Base-by-base conservation (phyloP, 2,329 filamentous ascomycete genomes). In the Apiospora aurea region DNA sequence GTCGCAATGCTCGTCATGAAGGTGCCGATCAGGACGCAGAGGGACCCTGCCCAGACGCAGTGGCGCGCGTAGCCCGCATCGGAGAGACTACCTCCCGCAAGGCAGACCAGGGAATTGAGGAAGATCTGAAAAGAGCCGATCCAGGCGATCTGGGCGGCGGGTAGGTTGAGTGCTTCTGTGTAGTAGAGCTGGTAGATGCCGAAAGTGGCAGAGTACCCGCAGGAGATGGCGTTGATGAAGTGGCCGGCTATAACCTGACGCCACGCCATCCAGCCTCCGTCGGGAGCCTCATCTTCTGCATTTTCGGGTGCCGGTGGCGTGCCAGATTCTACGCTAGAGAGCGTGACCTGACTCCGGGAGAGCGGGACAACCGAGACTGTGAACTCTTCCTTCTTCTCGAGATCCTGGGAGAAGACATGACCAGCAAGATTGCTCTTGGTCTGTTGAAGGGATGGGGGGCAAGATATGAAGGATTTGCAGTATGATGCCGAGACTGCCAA, bases 171-270 rank as follows among this genome's bases (percentile, higher is more conserved):
- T 0, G 75, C 80, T 72, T 80, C 77, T 0, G 79, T 79, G 78
- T 86, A 83, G 73, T 81, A 85, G 4, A 84, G 81, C 84, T 83
- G 82, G 82, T 81, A 85, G 66, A 86, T 85, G 70, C 83, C 87
- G 73, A 87, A 89, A 2, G 85, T 82, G 6, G 83, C 80, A 3
- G 84, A 82, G 70, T 85, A 86, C 70, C 87, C 87, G 85, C 87
- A 88, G 6, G 86, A 82, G 72, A 89, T 77, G 70, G 82, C 82
- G 76, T 86, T 87, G 78, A 87, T 80, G 43, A 87, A 80, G 53
- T 85, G 80, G 44, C 83, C 83, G 8, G 85, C 84, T 26, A 86
- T 67, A 11, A 88, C 85, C 75, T 88, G 87, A 0, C 81, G 82
- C 87, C 87, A 89, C 21, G 86, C 87, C 18, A 77, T 74, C 68